Base-by-base conservation (phyloP, 2,329 filamentous ascomycete genomes). In the Rhytidhysteron rufulum region DNA sequence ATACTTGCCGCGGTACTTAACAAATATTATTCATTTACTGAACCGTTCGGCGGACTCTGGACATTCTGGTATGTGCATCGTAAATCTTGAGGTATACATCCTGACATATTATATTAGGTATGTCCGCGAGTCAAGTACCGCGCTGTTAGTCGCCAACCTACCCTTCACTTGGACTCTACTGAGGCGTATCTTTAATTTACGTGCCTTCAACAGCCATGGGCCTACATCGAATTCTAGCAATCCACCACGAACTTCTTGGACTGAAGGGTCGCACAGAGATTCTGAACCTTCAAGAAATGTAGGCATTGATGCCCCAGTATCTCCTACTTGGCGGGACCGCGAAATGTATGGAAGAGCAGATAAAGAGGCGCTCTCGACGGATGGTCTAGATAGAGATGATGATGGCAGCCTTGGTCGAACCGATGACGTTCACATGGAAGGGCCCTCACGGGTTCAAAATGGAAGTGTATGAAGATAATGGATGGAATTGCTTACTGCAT, bases 151-250 rank as follows among this genome's bases (percentile, higher is more conserved):
- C 21, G 70, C 69, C 40, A 72, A 71, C 43, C 51, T 72, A 2
- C 68, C 69, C 0, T 62, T 68, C 19, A 56, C 69, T 35, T 73
- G 69, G 69, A 68, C 68, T 4, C 61, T 72, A 2, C 55, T 72
- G 15, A 63, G 68, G 20, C 66, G 71, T 32, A 58, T 71, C 16
- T 72, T 72, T 60, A 42, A 47, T 10, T 33, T 49, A 10, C 18
- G 34, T 21, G 37, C 44, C 17, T 49, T 49, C 16, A 25, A 37
- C 10, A 37, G 22, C 35, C 18, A 15, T 9, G 16, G 25, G 4
- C 10, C 22, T 13, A 11, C 34, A 7, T 34, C 33, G 11, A 17
- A 22, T 21, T 7, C 15, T 5, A 10, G 21, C 8, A 13, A 30
- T 17, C 30, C 35, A 11, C 35, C 29, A 25, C 35, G 22, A 2